Conservation (phyloP, 768 basidiomycete species). For the Amanita thiersii region DNA sequence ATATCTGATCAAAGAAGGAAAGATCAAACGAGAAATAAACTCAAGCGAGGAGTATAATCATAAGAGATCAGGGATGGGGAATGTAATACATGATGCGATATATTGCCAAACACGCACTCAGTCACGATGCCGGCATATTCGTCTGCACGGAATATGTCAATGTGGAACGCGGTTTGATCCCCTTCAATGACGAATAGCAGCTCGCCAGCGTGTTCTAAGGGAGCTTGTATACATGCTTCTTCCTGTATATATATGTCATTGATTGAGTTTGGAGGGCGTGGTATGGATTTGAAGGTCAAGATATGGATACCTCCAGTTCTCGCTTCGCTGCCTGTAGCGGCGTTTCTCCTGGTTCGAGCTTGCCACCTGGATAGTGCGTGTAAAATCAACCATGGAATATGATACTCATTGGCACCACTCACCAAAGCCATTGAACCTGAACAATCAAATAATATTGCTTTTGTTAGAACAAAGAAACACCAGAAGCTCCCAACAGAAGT, state of each 20-base stretch:
- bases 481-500: neutral
- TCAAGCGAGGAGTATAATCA: too few species aligned
- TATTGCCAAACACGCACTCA: slow-evolving; percentile 43
- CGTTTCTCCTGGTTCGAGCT: slow-evolving; percentile 71
- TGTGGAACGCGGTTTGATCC: slow-evolving; percentile 53
- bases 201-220: slow-evolving; percentile 53
- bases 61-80: too few species aligned
- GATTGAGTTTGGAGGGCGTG: neutral
- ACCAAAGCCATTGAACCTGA: slow-evolving; percentile 80
- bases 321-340: slow-evolving; percentile 63
- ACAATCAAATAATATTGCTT: slow-evolving; percentile 18
- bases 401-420: slow-evolving; percentile 1
- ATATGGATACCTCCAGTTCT: slow-evolving; percentile 47
- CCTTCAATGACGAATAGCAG: slow-evolving; percentile 55
- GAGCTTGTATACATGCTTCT: slow-evolving; percentile 70
- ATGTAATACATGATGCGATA: too few species aligned
- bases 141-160: slow-evolving; percentile 64
- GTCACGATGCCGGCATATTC: slow-evolving; percentile 49
- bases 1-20: too few species aligned
- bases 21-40: too few species aligned
- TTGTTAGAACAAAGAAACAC: slow-evolving; percentile 3
- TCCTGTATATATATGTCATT: slow-evolving; percentile 39
- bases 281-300: neutral
- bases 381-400: neutral
- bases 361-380: slow-evolving; percentile 41